Conservation (phyloP, 2,329 filamentous ascomycete species). For the Hypoxylon sp. region DNA sequence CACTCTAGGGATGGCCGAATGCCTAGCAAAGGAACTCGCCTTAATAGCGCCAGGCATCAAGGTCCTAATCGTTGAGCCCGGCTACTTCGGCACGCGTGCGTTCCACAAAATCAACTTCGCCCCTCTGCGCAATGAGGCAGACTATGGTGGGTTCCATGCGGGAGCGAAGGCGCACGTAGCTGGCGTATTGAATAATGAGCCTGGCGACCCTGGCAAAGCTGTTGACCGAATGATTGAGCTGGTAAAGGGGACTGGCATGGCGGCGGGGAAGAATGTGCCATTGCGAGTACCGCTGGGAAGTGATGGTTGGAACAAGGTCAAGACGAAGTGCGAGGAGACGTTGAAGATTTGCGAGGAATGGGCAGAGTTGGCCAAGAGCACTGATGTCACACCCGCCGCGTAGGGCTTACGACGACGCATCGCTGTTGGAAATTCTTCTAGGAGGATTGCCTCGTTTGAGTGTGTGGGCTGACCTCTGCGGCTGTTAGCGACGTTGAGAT, state of each 20-base stretch:
- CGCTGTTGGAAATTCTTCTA: not conserved
- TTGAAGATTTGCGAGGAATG: slow-evolving; percentile 64
- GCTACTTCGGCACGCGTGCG: slow-evolving; percentile 60
- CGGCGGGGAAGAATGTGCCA: slow-evolving; percentile 56
- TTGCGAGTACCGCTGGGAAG: slow-evolving; percentile 67
- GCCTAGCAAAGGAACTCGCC: slow-evolving; percentile 54
- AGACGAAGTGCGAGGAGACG: slow-evolving; percentile 65
- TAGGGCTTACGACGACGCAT: not conserved
- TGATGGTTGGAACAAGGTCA: slow-evolving; percentile 66
- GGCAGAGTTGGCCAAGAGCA: slow-evolving; percentile 65
- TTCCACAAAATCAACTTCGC: slow-evolving; percentile 57
- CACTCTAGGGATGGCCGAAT: slow-evolving; percentile 51
- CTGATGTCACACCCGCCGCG: slow-evolving; percentile 51
- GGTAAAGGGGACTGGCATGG: slow-evolving; percentile 62
- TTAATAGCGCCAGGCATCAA: slow-evolving; percentile 54
- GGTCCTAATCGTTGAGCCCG: slow-evolving; percentile 59
- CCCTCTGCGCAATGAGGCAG: slow-evolving; percentile 40
- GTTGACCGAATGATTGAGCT: slow-evolving; percentile 68
- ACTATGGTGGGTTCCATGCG: slow-evolving; percentile 55
- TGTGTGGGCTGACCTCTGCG: not conserved
- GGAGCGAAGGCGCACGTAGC: slow-evolving; percentile 51
- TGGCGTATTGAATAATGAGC: slow-evolving; percentile 50
- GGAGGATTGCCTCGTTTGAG: not conserved
- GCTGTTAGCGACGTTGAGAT: not conserved
- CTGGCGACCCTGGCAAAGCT: slow-evolving; percentile 58